These are phyloP conservation scores for Raffaelea albimanens DNA, from an alignment of 2,329 filamentous ascomycete genomes.

Conservation along the genomic window DNA sequence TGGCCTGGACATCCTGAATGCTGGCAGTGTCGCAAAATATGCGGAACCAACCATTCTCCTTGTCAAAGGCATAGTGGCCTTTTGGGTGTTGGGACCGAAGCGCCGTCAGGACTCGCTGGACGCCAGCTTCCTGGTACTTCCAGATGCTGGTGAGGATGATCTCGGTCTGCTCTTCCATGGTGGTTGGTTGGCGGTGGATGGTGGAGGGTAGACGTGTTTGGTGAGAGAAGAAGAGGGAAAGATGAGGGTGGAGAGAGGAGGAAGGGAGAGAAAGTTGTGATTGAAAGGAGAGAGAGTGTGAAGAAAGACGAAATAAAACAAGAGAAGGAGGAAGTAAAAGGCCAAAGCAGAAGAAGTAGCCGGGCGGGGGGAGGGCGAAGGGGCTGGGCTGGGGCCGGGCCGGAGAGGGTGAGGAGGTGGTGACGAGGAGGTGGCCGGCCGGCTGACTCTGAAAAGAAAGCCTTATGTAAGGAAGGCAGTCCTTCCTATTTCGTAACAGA, in stretches of 20 bases:
- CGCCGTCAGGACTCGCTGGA: slow-evolving; percentile 13
- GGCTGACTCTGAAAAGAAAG: no score
- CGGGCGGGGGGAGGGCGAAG: no score
- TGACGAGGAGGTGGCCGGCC: no score
- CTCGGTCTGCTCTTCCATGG: slow-evolving; percentile 10
- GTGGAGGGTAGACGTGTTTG: neutral
- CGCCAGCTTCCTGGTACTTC: slow-evolving; percentile 15
- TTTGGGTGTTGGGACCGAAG: slow-evolving; percentile 13
- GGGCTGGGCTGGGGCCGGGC: no score
- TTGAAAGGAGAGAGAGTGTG: neutral
- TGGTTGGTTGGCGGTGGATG: neutral
- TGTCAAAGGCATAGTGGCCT: slow-evolving; percentile 16
- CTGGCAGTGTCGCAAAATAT: slow-evolving; percentile 11
- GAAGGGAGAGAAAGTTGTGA: neutral
- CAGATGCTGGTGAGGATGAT: slow-evolving; percentile 19
- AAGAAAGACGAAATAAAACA: neutral
- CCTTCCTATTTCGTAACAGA: no score
- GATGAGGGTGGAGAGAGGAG: neutral
- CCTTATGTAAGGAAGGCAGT: no score
- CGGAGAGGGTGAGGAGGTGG: no score
- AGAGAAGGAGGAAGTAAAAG: neutral
- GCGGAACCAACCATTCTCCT: slow-evolving; percentile 15
- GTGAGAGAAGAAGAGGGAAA: neutral
- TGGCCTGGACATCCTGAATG: slow-evolving; percentile 9
- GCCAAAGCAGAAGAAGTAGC: no score